These are phyloP conservation scores for Talaromyces verruculosus DNA, from an alignment of 2,329 filamentous ascomycete species.

Conservation along the genomic window DNA sequence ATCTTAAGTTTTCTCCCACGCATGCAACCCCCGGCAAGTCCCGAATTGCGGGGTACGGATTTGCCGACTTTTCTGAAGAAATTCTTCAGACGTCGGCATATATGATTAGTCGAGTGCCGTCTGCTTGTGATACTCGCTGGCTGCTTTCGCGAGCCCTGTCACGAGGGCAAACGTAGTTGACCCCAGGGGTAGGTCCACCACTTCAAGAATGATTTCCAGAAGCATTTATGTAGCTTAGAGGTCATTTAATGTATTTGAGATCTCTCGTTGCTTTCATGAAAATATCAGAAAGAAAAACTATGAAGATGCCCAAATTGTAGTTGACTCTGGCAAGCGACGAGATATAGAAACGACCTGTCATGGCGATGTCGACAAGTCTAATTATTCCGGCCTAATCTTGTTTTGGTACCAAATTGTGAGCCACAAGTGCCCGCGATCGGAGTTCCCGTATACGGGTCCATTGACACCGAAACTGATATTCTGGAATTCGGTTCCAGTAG, in stretches of 20 bases:
- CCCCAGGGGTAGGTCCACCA: too few species aligned
- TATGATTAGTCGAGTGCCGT: neutral
- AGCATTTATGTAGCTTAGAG: neutral
- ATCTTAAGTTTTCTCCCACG: too few species aligned
- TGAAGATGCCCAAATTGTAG: neutral
- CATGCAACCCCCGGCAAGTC: neutral
- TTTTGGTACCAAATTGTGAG: neutral
- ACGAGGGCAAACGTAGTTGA: neutral
- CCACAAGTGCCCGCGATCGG: neutral
- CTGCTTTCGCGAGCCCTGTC: neutral
- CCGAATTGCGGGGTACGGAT: neutral
- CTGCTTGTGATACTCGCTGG: neutral
- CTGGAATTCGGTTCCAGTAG: neutral
- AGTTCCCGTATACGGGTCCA: neutral
- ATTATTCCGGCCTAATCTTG: neutral
- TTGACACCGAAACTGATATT: neutral
- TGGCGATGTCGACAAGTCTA: neutral
- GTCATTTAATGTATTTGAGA: neutral
- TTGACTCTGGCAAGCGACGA: neutral
- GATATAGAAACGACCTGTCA: neutral
- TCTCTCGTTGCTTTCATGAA: neutral
- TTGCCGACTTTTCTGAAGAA: neutral
- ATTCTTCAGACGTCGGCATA: neutral
- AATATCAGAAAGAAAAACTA: neutral
- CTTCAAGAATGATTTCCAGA: neutral